A percentile compares a stretch with the other conserved stretches of the same genome.
Conservation (phyloP, 768 basidiomycete genomes). For the Trametes coccinea region DNA sequence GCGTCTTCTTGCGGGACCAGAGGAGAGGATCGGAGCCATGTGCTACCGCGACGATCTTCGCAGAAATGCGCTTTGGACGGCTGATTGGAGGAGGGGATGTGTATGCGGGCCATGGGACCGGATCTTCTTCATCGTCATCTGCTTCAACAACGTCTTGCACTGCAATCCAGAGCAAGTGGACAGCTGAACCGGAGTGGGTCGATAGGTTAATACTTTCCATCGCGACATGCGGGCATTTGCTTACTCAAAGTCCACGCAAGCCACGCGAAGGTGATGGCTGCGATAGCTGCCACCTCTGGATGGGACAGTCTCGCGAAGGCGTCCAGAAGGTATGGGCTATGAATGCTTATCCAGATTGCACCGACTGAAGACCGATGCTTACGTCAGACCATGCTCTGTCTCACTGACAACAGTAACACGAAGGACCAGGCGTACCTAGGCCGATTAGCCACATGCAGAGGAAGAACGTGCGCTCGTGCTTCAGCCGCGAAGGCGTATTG, state of each 20-base stretch:
- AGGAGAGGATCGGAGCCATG: conserved; percentile 18
- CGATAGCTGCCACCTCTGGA: conserved; percentile 11
- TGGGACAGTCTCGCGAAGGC: conserved; percentile 10
- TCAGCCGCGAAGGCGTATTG: conserved; percentile 2
- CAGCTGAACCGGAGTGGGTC: neutral
- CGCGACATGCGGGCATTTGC: neutral
- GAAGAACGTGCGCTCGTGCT: conserved; percentile 15
- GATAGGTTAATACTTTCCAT: too few species aligned
- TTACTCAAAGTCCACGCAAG: conserved; percentile 15
- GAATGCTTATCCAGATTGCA: conserved; percentile 11
- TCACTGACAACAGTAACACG: too few species aligned
- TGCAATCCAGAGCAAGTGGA: conserved; percentile 17
- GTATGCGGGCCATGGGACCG: conserved; percentile 6
- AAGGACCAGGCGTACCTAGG: neutral
- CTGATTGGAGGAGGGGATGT: neutral
- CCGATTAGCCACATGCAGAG: conserved; percentile 6
- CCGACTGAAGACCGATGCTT: neutral
- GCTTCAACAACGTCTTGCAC: conserved; percentile 1
- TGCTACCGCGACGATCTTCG: conserved; percentile 18
- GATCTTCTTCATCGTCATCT: conserved; percentile 2
- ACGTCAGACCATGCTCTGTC: neutral
- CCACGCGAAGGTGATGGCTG: conserved; percentile 11
- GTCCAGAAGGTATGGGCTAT: neutral
- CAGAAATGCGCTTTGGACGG: conserved; percentile 16
- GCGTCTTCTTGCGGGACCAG: conserved; percentile 15